Evolutionary conservation across 306 rosid species (phyloP).

Genomic region (Hylodesmum podocarpum): DNA sequence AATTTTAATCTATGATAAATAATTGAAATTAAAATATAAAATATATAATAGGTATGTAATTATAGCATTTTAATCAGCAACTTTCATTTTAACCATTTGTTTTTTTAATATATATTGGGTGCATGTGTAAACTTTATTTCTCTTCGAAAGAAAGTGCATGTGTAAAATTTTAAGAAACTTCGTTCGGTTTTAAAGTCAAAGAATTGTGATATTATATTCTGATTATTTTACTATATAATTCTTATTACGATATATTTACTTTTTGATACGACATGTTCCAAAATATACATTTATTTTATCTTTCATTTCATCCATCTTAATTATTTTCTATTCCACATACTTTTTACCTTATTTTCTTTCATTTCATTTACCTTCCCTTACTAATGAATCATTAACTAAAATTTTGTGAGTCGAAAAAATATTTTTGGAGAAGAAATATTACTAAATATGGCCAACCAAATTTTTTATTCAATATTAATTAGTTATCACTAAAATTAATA

Average conservation of each 20-base stretch:
- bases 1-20: not conserved
- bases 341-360: not conserved
- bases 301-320: too few relatives aligned
- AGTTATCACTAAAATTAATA: too few relatives aligned
- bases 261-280: too few relatives aligned
- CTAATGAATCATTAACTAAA: too few relatives aligned
- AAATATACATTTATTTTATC: too few relatives aligned
- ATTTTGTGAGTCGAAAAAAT: too few relatives aligned
- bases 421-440: too few relatives aligned
- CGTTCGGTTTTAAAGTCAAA: not conserved
- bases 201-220: not conserved
- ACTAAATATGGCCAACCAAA: too few relatives aligned
- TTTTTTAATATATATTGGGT: not conserved
- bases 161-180: slow-evolving; percentile 17
- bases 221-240: not conserved
- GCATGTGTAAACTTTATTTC: not conserved
- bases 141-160: not conserved
- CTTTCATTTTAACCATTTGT: not conserved
- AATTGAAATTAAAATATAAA: not conserved
- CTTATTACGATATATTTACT: not conserved
- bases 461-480: too few relatives aligned
- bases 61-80: not conserved
- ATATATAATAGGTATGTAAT: not conserved
- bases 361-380: too few relatives aligned
- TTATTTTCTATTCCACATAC: too few relatives aligned